Conservation (phyloP, 495 filamentous ascomycete genomes). For the Penicillium simplicissimum region DNA sequence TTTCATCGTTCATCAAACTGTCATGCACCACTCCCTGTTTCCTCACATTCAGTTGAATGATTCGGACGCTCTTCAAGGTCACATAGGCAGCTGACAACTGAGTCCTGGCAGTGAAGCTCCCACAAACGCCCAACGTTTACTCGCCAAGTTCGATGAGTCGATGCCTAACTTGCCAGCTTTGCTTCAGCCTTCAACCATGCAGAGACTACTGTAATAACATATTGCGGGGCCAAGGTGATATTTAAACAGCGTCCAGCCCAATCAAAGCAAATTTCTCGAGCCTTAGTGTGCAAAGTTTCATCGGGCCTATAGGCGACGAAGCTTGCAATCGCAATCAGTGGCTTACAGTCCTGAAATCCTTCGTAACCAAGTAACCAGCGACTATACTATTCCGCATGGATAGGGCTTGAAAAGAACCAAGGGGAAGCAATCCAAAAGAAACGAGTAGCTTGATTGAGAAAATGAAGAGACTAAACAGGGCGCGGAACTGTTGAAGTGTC, state of each 20-base stretch:
- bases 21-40: conserved; percentile 30
- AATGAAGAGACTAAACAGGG: too few relatives aligned
- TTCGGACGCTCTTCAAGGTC: conserved; percentile 13
- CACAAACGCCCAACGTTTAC: conserved; percentile 10
- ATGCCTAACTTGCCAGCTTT: conserved; percentile 8
- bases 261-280: conserved; percentile 11
- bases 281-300: conserved; percentile 6
- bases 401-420: too few relatives aligned
- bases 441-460: too few relatives aligned
- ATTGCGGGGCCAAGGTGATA: conserved; percentile 1
- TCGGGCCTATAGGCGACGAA: conserved; percentile 7
- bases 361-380: conserved; percentile 19
- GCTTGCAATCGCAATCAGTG: conserved; percentile 11
- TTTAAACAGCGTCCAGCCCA: conserved; percentile 12
- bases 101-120: conserved; percentile 5
- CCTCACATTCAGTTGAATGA: conserved; percentile 34
- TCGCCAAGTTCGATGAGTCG: conserved; percentile 11
- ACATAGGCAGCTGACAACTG: conserved; percentile 3
- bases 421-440: too few relatives aligned
- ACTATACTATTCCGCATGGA: too few relatives aligned
- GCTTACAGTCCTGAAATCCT: conserved; percentile 22
- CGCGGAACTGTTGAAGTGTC: too few relatives aligned
- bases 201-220: neutral
- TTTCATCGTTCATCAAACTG: conserved; percentile 33
- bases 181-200: conserved; percentile 9